Percentiles rank a stretch among this genome's conserved stretches.
Evolutionary conservation across 371 early-diverging fungal species (phyloP).

Genomic region (Apophysomyces elegans): DNA sequence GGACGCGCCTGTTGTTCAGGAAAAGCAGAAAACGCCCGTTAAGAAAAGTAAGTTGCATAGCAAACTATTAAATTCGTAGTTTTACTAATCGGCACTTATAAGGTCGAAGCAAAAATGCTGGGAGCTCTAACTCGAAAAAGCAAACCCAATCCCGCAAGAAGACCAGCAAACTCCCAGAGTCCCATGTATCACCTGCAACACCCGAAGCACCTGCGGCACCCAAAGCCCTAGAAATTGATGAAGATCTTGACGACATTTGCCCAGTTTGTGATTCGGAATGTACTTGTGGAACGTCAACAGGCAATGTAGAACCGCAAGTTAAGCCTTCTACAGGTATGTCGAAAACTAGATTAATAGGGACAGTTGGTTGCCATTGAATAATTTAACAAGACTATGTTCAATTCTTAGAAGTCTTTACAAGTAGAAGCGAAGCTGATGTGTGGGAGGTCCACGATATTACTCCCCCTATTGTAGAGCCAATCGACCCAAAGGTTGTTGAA

Average conservation of each 20-base stretch:
- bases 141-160: conserved; percentile 7
- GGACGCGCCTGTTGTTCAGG: conserved; percentile 13
- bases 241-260: conserved; percentile 61
- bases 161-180: conserved; percentile 5
- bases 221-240: conserved; percentile 30
- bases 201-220: conserved; percentile 19
- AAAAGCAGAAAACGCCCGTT: neutral
- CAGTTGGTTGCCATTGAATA: too few relatives aligned
- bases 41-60: conserved; percentile 14
- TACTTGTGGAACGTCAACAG: conserved; percentile 48
- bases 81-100: neutral
- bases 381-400: too few relatives aligned
- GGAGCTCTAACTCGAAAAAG: conserved; percentile 4
- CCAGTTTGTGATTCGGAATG: conserved; percentile 66
- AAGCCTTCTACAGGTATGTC: neutral
- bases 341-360: too few relatives aligned
- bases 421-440: conserved; percentile 12
- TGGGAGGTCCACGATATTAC: conserved; percentile 18
- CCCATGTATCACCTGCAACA: conserved; percentile 13
- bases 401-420: neutral
- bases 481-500: conserved; percentile 19
- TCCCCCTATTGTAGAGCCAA: neutral
- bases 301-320: neutral
- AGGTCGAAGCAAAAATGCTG: conserved; percentile 17
- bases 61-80: neutral